phyloP scores from a whole-genome alignment of 139 green algal genomes.

The Spirogloea muscicola region DNA sequence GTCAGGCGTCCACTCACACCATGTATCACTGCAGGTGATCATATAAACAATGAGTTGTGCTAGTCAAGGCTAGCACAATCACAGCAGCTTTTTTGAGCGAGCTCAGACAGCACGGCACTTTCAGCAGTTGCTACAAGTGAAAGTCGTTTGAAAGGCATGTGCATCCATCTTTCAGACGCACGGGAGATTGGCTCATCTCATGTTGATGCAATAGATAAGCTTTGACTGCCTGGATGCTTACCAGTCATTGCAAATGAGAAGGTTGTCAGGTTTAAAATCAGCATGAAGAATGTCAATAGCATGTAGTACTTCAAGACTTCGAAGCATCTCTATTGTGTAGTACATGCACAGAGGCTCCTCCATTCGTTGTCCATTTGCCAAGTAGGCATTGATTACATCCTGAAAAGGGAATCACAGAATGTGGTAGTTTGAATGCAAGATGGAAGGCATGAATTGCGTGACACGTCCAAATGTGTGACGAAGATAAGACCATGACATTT shows the following conservation, averaged over 20 bases:
- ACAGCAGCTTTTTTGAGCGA: background rate
- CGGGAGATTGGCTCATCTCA: background rate
- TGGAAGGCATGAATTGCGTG: no score
- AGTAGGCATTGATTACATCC: conserved; percentile 45
- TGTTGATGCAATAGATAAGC: conserved; percentile 1
- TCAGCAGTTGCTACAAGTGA: background rate
- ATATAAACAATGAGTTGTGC: no score
- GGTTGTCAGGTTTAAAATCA: conserved; percentile 57
- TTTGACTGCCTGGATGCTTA: conserved; percentile 3
- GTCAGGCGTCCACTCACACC: background rate
- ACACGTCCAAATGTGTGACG: no score
- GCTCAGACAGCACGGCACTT: background rate
- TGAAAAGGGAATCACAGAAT: no score
- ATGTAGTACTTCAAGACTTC: conserved; percentile 45
- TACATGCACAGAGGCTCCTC: conserved; percentile 35
- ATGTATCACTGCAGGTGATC: conserved; percentile 2
- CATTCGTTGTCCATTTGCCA: conserved; percentile 8
- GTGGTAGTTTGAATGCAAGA: no score
- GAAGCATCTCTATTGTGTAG: conserved; percentile 56
- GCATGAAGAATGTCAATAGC: conserved; percentile 42
- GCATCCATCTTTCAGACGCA: background rate
- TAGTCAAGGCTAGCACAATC: no score
- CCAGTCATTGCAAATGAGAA: conserved; percentile 48
- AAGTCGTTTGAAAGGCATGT: background rate
- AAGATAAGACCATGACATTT: no score